These are phyloP conservation scores for Melampsora occidentalis DNA, from an alignment of 1,284 basidiomycete genomes.

Conservation along the genomic window DNA sequence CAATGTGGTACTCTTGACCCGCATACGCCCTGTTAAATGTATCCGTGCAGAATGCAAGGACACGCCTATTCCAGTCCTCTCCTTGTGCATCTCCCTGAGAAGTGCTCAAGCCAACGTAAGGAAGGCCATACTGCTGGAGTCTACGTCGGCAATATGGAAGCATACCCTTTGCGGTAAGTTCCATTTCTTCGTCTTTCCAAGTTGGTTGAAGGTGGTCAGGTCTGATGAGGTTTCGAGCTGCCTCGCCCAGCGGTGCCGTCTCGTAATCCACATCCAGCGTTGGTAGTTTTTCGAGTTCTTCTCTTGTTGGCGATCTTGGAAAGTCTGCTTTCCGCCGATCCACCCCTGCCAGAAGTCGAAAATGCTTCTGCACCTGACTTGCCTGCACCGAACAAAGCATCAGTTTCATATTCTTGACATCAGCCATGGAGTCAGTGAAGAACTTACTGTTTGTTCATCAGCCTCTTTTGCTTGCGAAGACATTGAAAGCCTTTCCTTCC, in stretches of 20 bases:
- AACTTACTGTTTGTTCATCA: constrained; percentile 8
- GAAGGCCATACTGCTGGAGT: constrained; percentile 15
- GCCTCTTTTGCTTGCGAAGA: neutral
- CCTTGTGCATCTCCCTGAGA: neutral
- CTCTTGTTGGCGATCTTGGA: constrained; percentile 13
- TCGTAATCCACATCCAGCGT: neutral
- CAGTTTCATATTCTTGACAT: neutral
- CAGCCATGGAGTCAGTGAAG: neutral
- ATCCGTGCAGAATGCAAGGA: constrained; percentile 5
- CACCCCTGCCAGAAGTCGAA: neutral
- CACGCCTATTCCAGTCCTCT: constrained; percentile 8
- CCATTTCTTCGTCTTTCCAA: constrained; percentile 17
- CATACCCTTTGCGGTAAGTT: neutral
- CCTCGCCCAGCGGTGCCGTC: neutral
- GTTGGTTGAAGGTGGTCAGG: neutral
- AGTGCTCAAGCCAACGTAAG: constrained; percentile 10
- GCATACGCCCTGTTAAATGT: constrained; percentile 4
- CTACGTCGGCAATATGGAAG: neutral
- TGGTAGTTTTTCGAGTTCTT: constrained; percentile 14
- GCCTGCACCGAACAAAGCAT: neutral
- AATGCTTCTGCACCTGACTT: neutral
- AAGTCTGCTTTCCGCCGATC: constrained; percentile 5
- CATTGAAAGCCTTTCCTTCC: constrained; percentile 1
- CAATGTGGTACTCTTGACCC: neutral
- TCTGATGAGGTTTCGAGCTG: constrained; percentile 10